Base-by-base conservation (phyloP, 2,329 filamentous ascomycete species). In the Alternaria gaisen region DNA sequence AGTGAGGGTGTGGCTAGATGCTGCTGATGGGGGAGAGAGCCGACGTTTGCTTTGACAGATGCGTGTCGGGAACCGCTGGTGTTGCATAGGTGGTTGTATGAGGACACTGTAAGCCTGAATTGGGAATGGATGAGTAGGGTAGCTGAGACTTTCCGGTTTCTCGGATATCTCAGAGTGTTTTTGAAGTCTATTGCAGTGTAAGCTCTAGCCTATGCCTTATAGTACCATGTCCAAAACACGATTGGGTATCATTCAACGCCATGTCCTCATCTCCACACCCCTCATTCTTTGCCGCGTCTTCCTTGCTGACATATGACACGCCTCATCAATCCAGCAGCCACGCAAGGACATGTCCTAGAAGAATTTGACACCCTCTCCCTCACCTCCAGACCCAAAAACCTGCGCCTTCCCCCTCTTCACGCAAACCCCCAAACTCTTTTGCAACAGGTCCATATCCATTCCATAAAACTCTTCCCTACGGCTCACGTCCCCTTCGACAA, bases 331-430 rank as follows among this genome's bases (percentile, higher is more conserved):
- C 32, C n/a, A 20, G 9, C 18, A 7, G 14, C 43, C 43, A 47
- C n/a, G 12, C n/a, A 11, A 47, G 4, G 18, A 8, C 36, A 10
- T 16, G 10, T 22, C 32, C 51, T 40, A 65, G 12, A 98, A 98
- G 82, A 99, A 98, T 82, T 99, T 99, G 67, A 98, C 93, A 72
- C 95, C 95, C 73, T 91, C 88, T 62, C 92, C 91, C 5, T 60
- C 58, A 28, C 76, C 77, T 72, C 94, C 93, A 55, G 88, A 87
- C 34, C 94, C 94, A 81, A 99, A 98, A 26, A 98, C 88, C 79
- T 98, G 94, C 14, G 94, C 94, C 81, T 91, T 97, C 69, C 93
- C 93, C 64, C 90, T 87, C 84, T 96, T 97, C 36, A 97, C 94
- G 50, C 97, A 84, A 51, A 95, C 84, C 61, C 87, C 86, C 50